Base-by-base conservation (phyloP, 352 stramenopile genomes). In the Globisporangium takayamanum region DNA sequence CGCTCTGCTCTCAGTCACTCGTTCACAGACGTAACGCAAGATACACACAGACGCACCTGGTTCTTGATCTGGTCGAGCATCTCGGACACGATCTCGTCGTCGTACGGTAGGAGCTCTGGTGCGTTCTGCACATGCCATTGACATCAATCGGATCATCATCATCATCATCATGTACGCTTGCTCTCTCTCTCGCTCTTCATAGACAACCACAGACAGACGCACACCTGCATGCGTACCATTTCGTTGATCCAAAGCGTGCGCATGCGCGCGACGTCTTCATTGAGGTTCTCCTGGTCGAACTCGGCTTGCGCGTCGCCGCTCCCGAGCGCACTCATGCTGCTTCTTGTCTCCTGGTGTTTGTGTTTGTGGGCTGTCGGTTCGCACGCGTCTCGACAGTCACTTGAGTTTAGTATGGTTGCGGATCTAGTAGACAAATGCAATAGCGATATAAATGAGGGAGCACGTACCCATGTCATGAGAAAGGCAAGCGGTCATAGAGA, bases 51-150 rank as follows among this genome's bases (percentile, higher is more conserved):
- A 49, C 28, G 14, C 11, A 11, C 78, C 67, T 88, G 84, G 62
- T 94, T 94, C 30, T 74, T 69, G 57, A 92, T 79, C 68, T 94
- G 84, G 46, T 92, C 82, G 7, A 92, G 65, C 80, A 94, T 92
- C 58, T 90, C 84, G 5, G 69, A 64, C 47, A 94, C 76, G 63
- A 92, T 88, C 26, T 92, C 82, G 1, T 88, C 77, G 56, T 88
- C 68, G 56, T 87, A 94, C 33, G 66, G 73, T 48, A 94, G 60
- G 15, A 94, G 69, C 52, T 92, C 84, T 0, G 84, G 84, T 8
- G 84, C 78, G 57, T 92, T 92, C 84, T 94, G 10, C 14, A 14
- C 8, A 46, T 22, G 18, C 15, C 1, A n/a, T 45, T 47, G 41
- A 4, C 30, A 36, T 36, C 4, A 36, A 7, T 36, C 30, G 22